A percentile compares a stretch with the other conserved stretches of the same genome.
These are phyloP conservation scores for Dryas integrifolia DNA, from an alignment of 331 rosid species.

Conservation along the genomic window DNA sequence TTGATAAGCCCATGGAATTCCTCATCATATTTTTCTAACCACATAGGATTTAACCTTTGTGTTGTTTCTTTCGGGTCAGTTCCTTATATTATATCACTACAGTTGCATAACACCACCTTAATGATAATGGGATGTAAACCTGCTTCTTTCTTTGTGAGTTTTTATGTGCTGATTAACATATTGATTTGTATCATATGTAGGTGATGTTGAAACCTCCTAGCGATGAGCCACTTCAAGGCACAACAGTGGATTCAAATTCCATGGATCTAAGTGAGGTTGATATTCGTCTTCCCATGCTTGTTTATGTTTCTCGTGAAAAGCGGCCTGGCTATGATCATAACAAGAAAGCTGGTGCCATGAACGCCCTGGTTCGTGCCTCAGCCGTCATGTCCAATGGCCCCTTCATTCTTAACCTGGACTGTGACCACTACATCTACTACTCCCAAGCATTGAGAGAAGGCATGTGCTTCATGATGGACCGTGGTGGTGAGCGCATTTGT, in stretches of 20 bases:
- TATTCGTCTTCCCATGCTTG: conserved; percentile 80
- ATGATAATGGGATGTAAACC: background rate
- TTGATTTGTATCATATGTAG: conserved; percentile 35
- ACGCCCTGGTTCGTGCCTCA: conserved; percentile 78
- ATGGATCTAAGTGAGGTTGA: conserved; percentile 58
- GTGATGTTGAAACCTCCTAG: conserved; percentile 76
- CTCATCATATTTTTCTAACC: background rate
- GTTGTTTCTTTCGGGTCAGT: background rate
- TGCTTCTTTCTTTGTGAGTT: background rate
- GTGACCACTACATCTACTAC: conserved; percentile 70
- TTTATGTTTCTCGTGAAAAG: conserved; percentile 72
- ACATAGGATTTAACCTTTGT: background rate
- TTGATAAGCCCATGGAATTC: background rate
- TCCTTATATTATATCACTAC: too few species aligned
- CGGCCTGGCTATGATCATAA: conserved; percentile 86
- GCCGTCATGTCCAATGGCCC: conserved; percentile 84
- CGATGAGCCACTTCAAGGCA: conserved; percentile 51
- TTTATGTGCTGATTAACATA: too few species aligned
- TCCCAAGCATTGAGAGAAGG: conserved; percentile 76
- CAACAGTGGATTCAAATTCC: conserved; percentile 42
- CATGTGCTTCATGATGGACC: conserved; percentile 91
- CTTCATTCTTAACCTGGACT: conserved; percentile 76
- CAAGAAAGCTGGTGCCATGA: conserved; percentile 89
- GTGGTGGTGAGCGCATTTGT: conserved; percentile 58
- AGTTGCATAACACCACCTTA: too few species aligned